These are phyloP conservation scores for Volvariella volvacea DNA, from an alignment of 1,284 basidiomycete genomes.

Conservation along the genomic window DNA sequence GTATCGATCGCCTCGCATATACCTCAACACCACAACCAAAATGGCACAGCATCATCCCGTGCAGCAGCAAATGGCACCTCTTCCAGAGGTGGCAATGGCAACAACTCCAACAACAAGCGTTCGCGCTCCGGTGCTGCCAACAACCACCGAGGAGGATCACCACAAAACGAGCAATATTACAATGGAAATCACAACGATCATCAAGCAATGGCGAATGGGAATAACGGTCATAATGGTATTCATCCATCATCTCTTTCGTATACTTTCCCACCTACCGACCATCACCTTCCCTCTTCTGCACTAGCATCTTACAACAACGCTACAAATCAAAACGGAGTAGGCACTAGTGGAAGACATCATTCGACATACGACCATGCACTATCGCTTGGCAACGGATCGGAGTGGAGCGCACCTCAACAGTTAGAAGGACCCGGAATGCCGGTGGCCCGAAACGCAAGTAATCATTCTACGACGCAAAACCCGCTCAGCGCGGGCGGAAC, in stretches of 20 bases:
- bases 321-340: constrained; percentile 1
- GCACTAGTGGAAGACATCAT: constrained; percentile 15
- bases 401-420: constrained; percentile 41
- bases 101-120: constrained; percentile 23
- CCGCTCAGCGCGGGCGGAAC: constrained; percentile 13
- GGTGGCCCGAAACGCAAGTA: constrained; percentile 30
- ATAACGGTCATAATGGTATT: background rate
- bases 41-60: constrained; percentile 15
- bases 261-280: too few relatives aligned
- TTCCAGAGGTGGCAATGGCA: constrained; percentile 20
- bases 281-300: too few relatives aligned
- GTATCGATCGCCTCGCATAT: constrained; percentile 59
- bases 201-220: background rate
- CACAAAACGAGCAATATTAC: background rate
- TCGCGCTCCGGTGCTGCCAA: constrained; percentile 9
- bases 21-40: constrained; percentile 17
- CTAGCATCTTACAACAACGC: too few relatives aligned
- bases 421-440: constrained; percentile 76
- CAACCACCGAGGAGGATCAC: background rate
- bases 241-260: background rate
- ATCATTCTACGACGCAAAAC: background rate
- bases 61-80: constrained; percentile 12
- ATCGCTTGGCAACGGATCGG: constrained; percentile 14
- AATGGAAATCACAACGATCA: constrained; percentile 1
- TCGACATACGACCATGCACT: constrained; percentile 13